Evolutionary conservation across 1,284 basidiomycete species (phyloP).

Genomic region (Phellinidium pouzarii): DNA sequence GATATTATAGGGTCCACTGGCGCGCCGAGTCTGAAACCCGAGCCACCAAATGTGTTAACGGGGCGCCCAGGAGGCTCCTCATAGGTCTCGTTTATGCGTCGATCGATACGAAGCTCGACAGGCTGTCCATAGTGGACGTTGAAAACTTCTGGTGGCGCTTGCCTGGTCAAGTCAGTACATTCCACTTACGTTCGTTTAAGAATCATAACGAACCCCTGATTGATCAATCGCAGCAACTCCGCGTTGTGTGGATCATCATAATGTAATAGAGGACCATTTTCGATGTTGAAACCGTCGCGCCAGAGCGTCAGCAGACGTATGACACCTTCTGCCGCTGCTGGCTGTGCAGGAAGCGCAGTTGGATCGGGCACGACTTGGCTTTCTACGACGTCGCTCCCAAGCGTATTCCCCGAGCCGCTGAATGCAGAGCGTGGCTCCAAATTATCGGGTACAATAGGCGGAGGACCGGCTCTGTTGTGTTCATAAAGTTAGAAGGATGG

Average conservation of each 20-base stretch:
- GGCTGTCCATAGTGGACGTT: conserved; percentile 77
- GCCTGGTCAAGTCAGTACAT: conserved; percentile 34
- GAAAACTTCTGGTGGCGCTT: conserved; percentile 74
- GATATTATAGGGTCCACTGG: conserved; percentile 39
- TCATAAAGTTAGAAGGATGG: conserved; percentile 3
- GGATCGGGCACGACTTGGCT: conserved; percentile 71
- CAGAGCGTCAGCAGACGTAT: conserved; percentile 87
- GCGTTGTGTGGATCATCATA: conserved; percentile 82
- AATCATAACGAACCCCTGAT: conserved; percentile 57
- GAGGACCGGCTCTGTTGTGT: conserved; percentile 36
- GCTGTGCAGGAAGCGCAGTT: conserved; percentile 29
- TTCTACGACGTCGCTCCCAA: conserved; percentile 83
- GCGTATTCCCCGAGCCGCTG: conserved; percentile 68
- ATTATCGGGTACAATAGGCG: conserved; percentile 24
- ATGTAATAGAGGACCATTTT: conserved; percentile 80
- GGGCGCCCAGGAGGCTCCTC: conserved; percentile 45
- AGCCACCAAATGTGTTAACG: conserved; percentile 58
- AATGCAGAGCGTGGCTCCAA: conserved; percentile 35
- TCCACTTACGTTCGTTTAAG: neutral
- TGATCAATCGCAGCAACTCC: conserved; percentile 71
- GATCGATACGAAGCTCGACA: conserved; percentile 79
- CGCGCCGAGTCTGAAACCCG: conserved; percentile 81
- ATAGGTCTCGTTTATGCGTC: conserved; percentile 74
- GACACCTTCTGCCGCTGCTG: conserved; percentile 44
- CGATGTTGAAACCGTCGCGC: conserved; percentile 90